phyloP scores from a whole-genome alignment of 139 green algal genomes.

The Raphidocelis subcapitata region DNA sequence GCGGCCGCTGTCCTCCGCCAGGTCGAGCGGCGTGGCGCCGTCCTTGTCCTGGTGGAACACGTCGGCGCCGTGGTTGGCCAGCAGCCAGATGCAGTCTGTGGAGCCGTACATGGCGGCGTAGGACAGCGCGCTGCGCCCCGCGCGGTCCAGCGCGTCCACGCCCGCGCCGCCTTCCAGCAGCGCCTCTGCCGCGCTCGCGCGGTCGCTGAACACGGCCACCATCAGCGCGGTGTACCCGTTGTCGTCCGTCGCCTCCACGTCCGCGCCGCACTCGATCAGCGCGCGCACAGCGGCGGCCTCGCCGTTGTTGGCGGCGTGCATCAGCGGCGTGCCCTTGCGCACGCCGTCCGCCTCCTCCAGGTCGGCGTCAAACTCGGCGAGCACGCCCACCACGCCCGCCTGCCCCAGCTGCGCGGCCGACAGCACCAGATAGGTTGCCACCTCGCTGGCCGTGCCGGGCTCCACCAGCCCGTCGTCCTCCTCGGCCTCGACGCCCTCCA shows the following conservation, averaged over 20 bases:
- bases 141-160: constrained; percentile 18
- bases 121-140: constrained; percentile 41
- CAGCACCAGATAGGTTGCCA: constrained; percentile 42
- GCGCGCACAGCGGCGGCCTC: constrained; percentile 36
- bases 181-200: constrained; percentile 31
- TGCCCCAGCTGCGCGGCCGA: constrained; percentile 44
- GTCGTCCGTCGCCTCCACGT: constrained; percentile 40
- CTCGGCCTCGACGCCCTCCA: constrained; percentile 21
- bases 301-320: constrained; percentile 54
- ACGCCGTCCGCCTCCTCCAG: constrained; percentile 28
- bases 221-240: constrained; percentile 50
- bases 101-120: constrained; percentile 45
- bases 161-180: constrained; percentile 22
- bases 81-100: constrained; percentile 44
- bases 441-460: constrained; percentile 27
- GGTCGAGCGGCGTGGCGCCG: constrained; percentile 39
- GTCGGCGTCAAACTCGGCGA: constrained; percentile 37
- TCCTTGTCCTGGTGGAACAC: constrained; percentile 39
- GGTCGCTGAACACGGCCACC: constrained; percentile 47
- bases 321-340: constrained; percentile 36
- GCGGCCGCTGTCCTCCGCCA: constrained; percentile 37
- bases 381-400: constrained; percentile 27
- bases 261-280: constrained; percentile 36
- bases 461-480: constrained; percentile 25
- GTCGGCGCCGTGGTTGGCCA: constrained; percentile 34